phyloP scores from a whole-genome alignment of 2,329 filamentous ascomycete species.

The Dactylellina sp. region DNA sequence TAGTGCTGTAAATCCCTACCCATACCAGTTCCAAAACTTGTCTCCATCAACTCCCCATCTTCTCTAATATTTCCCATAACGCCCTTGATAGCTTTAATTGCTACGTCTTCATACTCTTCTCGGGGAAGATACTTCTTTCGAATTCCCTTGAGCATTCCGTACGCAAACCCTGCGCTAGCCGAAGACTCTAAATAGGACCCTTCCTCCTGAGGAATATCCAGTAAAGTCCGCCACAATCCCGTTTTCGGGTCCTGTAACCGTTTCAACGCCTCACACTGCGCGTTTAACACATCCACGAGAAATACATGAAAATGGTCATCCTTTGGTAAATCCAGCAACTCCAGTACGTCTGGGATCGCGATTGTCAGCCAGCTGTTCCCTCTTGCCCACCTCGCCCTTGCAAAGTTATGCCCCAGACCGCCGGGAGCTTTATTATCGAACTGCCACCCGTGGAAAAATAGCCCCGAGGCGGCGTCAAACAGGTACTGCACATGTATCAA shows the following conservation, averaged over 20 bases:
- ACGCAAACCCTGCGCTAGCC: constrained; percentile 83
- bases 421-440: constrained; percentile 70
- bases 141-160: constrained; percentile 79
- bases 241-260: constrained; percentile 70
- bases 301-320: constrained; percentile 72
- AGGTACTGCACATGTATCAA: constrained; percentile 82
- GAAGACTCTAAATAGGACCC: constrained; percentile 79
- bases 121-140: constrained; percentile 76
- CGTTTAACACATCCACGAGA: constrained; percentile 73
- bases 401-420: constrained; percentile 71
- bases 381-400: constrained; percentile 70
- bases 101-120: constrained; percentile 71
- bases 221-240: constrained; percentile 79
- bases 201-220: constrained; percentile 74
- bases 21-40: constrained; percentile 84
- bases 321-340: constrained; percentile 73
- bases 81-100: constrained; percentile 74
- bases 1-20: constrained; percentile 79
- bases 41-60: constrained; percentile 77
- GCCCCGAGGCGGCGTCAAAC: constrained; percentile 76
- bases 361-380: constrained; percentile 83
- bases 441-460: constrained; percentile 87
- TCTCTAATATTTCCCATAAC: constrained; percentile 75
- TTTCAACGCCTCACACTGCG: constrained; percentile 75
- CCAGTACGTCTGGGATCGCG: constrained; percentile 83